These are phyloP conservation scores for Solanum clarkiae DNA, from an alignment of 257 asterid genomes.

Conservation along the genomic window DNA sequence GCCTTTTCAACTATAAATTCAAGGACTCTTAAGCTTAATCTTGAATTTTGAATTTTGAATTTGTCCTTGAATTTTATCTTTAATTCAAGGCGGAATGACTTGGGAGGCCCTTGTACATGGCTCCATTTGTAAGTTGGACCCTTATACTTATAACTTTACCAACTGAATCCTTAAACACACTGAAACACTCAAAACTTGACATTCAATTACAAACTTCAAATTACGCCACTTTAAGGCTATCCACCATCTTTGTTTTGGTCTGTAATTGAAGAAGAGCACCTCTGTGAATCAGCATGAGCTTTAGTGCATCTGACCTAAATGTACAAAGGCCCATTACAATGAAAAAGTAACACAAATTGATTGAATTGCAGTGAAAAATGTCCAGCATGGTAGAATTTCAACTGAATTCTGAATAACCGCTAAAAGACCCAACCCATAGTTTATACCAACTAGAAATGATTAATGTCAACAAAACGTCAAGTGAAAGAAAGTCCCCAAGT, in stretches of 20 bases:
- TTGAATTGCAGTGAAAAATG: background rate
- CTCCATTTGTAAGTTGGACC: too few species aligned
- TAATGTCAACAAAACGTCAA: background rate
- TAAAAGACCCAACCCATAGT: background rate
- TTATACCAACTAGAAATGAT: background rate
- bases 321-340: background rate
- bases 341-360: background rate
- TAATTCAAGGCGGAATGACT: too few species aligned
- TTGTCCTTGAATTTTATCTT: too few species aligned
- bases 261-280: slow-evolving; percentile 3
- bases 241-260: slow-evolving; percentile 3
- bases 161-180: too few species aligned
- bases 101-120: too few species aligned
- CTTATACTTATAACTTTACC: too few species aligned
- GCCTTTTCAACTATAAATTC: too few species aligned
- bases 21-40: too few species aligned
- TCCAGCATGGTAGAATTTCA: background rate
- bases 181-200: background rate
- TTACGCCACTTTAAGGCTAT: background rate
- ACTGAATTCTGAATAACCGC: background rate
- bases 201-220: background rate
- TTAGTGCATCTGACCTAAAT: slow-evolving; percentile 4
- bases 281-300: slow-evolving; percentile 10
- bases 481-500: background rate
- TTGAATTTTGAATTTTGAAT: too few species aligned